Conservation (phyloP, 2,329 filamentous ascomycete species). For the Tolypocladium guangdongense region DNA sequence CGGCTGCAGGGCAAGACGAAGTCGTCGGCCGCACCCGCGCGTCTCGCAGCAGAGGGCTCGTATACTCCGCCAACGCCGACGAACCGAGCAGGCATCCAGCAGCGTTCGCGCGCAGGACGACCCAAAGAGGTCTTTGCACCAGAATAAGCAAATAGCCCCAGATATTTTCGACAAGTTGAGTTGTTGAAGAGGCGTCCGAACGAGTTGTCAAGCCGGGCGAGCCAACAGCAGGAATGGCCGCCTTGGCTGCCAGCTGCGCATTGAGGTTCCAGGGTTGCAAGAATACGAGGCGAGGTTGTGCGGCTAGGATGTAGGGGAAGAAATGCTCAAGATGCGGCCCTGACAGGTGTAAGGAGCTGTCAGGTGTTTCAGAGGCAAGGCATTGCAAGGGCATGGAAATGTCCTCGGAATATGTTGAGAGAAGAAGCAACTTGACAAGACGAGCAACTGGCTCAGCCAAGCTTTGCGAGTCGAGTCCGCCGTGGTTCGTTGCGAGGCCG, state of each 20-base stretch:
- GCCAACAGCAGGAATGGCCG: neutral
- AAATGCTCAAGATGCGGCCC: accelerated
- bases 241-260: neutral
- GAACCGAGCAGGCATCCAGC: neutral
- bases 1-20: neutral
- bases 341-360: neutral
- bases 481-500: neutral
- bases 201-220: neutral
- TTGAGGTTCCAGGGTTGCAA: neutral
- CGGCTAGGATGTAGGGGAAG: neutral
- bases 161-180: too few relatives aligned
- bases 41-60: neutral
- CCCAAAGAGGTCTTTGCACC: neutral
- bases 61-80: neutral
- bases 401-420: too few relatives aligned
- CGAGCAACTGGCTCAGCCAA: neutral
- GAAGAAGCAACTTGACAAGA: neutral
- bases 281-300: neutral
- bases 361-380: neutral
- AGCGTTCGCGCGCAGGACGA: neutral
- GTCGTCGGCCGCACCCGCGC: neutral
- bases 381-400: neutral
- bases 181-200: neutral
- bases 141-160: too few relatives aligned
- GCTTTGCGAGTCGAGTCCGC: neutral